Evolutionary conservation across 345 rosid species (phyloP).

Genomic region (Eucalyptus polybractea): DNA sequence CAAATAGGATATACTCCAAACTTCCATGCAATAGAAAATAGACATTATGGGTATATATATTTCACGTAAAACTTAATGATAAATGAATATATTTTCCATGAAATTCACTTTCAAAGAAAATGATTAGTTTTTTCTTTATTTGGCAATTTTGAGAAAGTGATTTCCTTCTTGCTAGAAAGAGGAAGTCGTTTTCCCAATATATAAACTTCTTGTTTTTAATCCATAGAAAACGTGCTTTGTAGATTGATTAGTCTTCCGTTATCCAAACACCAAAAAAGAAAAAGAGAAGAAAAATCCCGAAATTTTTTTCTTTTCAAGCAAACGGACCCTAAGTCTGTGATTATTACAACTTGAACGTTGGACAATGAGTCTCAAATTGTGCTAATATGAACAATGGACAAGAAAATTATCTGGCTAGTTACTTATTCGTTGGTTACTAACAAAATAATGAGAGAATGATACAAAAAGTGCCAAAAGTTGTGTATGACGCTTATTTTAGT

Average conservation of each 20-base stretch:
- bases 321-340: not conserved
- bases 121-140: not conserved
- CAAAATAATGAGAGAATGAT: too few relatives aligned
- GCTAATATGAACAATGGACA: not conserved
- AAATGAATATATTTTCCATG: too few relatives aligned
- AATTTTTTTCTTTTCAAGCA: not conserved
- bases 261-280: not conserved
- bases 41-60: not conserved
- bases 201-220: not conserved
- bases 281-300: not conserved
- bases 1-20: not conserved
- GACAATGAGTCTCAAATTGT: not conserved
- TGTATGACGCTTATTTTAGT: too few relatives aligned
- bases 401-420: not conserved
- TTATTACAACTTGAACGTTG: not conserved
- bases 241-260: too few relatives aligned
- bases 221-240: accelerated
- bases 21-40: not conserved
- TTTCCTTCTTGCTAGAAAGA: not conserved
- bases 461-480: too few relatives aligned
- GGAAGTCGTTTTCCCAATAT: not conserved
- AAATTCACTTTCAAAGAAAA: not conserved
- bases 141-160: not conserved
- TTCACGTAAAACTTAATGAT: too few relatives aligned
- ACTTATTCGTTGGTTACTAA: not conserved